Evolutionary conservation across 352 stramenopile species (phyloP).

Genomic region (Phytophthora hybrid): DNA sequence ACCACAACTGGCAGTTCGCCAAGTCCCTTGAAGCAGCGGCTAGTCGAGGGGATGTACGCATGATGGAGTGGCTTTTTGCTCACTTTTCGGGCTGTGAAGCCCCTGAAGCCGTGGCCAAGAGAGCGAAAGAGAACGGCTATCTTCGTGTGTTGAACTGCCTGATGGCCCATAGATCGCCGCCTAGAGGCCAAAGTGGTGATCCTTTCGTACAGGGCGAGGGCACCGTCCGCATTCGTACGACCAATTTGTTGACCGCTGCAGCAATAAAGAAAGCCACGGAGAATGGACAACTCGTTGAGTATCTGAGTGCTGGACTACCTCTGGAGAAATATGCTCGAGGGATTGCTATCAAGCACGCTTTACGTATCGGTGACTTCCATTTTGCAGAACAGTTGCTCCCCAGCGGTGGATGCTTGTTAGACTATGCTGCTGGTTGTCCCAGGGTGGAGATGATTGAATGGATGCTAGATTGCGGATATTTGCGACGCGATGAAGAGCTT

Average conservation of each 20-base stretch:
- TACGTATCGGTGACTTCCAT: too few species aligned
- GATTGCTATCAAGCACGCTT: too few species aligned
- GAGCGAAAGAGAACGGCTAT: not conserved
- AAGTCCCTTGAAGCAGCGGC: constrained; percentile 7
- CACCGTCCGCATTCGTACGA: too few species aligned
- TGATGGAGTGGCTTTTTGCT: constrained; percentile 19
- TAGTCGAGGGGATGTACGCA: not conserved
- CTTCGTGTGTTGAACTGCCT: constrained; percentile 9
- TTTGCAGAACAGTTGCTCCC: constrained; percentile 11
- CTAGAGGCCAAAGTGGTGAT: not conserved
- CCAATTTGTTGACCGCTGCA: too few species aligned
- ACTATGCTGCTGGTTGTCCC: not conserved
- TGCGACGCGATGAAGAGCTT: constrained; percentile 2
- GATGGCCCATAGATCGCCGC: not conserved
- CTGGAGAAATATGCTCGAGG: too few species aligned
- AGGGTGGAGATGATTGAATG: constrained; percentile 1
- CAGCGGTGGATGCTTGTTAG: not conserved
- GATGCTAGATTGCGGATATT: constrained; percentile 10
- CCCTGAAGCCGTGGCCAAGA: not conserved
- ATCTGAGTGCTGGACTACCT: too few species aligned
- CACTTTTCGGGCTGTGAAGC: constrained; percentile 14
- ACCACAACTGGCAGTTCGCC: constrained; percentile 10
- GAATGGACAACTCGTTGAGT: too few species aligned
- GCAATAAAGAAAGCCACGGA: too few species aligned
- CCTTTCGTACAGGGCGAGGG: not conserved